A percentile compares a stretch with the other conserved stretches of the same genome.
These are phyloP conservation scores for Micractinium conductrix DNA, from an alignment of 139 green algal species.

Conservation along the genomic window DNA sequence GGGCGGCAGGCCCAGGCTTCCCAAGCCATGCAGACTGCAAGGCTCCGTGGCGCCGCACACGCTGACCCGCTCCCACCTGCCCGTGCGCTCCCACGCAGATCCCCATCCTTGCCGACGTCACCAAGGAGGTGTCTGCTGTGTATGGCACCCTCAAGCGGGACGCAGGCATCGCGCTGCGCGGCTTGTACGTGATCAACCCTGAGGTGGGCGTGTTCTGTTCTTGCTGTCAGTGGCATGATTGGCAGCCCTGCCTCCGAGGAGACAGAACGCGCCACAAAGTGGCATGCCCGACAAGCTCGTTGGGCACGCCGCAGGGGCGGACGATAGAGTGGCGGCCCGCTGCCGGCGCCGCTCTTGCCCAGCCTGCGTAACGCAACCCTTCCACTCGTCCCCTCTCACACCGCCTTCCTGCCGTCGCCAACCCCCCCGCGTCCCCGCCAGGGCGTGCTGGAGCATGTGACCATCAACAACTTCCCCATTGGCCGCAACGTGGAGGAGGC, in stretches of 20 bases:
- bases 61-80: not conserved
- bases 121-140: conserved; percentile 67
- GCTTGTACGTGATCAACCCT: conserved; percentile 93
- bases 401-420: not conserved
- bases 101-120: conserved; percentile 83
- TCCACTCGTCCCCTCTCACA: not conserved
- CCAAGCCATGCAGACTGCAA: too few relatives aligned
- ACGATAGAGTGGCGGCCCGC: not conserved
- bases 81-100: conserved; percentile 46
- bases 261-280: too few relatives aligned
- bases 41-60: not conserved
- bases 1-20: too few relatives aligned
- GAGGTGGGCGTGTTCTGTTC: conserved; percentile 32
- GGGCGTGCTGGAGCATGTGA: conserved; percentile 94
- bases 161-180: conserved; percentile 80
- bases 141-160: conserved; percentile 83
- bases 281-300: too few relatives aligned
- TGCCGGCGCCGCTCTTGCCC: not conserved
- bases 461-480: conserved; percentile 98
- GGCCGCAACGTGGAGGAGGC: conserved; percentile 96
- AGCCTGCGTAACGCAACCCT: too few relatives aligned
- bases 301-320: too few relatives aligned
- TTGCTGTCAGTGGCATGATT: too few relatives aligned
- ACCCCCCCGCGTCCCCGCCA: conserved; percentile 42
- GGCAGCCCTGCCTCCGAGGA: too few relatives aligned